A percentile compares a stretch with the other conserved stretches of the same genome.
Evolutionary conservation across 352 stramenopile species (phyloP).

Genomic region (Pythium oligandrum): DNA sequence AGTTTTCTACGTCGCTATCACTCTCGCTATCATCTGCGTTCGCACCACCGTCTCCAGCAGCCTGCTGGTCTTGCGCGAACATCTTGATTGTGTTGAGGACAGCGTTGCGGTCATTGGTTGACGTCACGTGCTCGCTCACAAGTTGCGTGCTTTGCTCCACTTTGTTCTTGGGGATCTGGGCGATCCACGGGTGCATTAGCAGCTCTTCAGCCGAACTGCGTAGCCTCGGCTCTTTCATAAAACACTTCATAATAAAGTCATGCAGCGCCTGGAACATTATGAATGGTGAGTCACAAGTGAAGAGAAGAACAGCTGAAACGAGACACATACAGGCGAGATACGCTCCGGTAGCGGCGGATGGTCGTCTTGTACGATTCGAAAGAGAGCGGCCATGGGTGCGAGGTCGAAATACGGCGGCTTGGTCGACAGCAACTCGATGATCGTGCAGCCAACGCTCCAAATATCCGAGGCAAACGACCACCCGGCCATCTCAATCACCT

Average conservation of each 20-base stretch:
- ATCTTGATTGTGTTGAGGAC: slow-evolving; percentile 85
- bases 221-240: slow-evolving; percentile 89
- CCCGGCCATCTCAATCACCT: slow-evolving; percentile 95
- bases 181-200: slow-evolving; percentile 87
- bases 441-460: slow-evolving; percentile 94
- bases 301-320: slow-evolving; percentile 4
- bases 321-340: slow-evolving; percentile 63
- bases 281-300: slow-evolving; percentile 7
- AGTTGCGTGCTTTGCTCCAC: slow-evolving; percentile 84
- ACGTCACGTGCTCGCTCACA: slow-evolving; percentile 71
- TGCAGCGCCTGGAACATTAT: slow-evolving; percentile 52
- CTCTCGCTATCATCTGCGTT: slow-evolving; percentile 18
- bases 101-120: slow-evolving; percentile 66
- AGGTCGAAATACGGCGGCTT: slow-evolving; percentile 94
- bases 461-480: slow-evolving; percentile 92
- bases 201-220: slow-evolving; percentile 81
- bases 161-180: slow-evolving; percentile 84
- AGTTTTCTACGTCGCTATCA: slow-evolving; percentile 68
- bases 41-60: neutral
- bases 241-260: slow-evolving; percentile 92
- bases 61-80: slow-evolving; percentile 45
- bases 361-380: slow-evolving; percentile 92
- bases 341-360: slow-evolving; percentile 86
- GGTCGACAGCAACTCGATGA: slow-evolving; percentile 91
- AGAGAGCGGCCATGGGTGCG: slow-evolving; percentile 86